Conservation (phyloP, 2,329 filamentous ascomycete genomes). For the Reticulascus tulasneorum region DNA sequence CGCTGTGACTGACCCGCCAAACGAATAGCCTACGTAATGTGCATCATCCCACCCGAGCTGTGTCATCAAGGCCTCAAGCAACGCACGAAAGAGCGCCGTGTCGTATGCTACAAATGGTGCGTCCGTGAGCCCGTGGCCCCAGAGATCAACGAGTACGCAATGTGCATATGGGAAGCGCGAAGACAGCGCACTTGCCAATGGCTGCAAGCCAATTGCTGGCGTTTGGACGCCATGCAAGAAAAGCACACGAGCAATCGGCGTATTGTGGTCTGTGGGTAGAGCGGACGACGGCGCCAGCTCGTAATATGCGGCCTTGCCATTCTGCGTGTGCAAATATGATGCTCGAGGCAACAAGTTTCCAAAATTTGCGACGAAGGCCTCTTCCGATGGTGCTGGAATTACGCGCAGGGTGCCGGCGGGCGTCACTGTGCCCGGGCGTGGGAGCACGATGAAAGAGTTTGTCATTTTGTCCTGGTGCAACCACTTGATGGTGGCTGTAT, state of each 20-base stretch:
- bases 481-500: too few species aligned
- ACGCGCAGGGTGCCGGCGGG: constrained; percentile 7
- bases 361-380: constrained; percentile 30
- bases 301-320: constrained; percentile 38
- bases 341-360: constrained; percentile 34
- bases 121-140: constrained; percentile 50
- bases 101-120: constrained; percentile 40
- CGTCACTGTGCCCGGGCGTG: not conserved
- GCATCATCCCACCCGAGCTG: constrained; percentile 35
- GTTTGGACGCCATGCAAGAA: constrained; percentile 50
- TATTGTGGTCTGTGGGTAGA: fast-evolving
- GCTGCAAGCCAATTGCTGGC: constrained; percentile 42
- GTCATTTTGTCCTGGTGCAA: too few species aligned
- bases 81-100: constrained; percentile 34
- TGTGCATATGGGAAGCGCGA: constrained; percentile 29
- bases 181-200: constrained; percentile 33
- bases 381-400: constrained; percentile 32
- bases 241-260: constrained; percentile 27
- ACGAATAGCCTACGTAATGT: constrained; percentile 47
- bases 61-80: constrained; percentile 35
- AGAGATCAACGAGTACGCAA: constrained; percentile 43
- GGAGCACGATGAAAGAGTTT: too few species aligned
- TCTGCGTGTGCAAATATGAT: constrained; percentile 24
- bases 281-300: constrained; percentile 19
- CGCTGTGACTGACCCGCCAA: constrained; percentile 37